Percentiles rank a stretch among this genome's conserved stretches.
phyloP scores from a whole-genome alignment of 768 basidiomycete species.

The Leccinum disarticulatum region DNA sequence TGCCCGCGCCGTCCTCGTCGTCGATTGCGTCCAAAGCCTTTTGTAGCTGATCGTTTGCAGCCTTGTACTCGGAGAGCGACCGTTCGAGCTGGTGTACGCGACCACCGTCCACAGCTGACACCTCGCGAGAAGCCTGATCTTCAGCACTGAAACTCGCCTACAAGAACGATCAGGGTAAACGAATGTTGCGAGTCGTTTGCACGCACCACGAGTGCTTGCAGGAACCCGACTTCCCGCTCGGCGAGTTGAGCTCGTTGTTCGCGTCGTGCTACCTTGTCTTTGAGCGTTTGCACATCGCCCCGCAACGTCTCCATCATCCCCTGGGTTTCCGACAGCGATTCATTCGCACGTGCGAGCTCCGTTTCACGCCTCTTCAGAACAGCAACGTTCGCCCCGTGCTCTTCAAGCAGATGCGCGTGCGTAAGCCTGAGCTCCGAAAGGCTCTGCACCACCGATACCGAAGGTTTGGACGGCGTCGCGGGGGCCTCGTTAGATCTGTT shows the following conservation, averaged over 20 bases:
- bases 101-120: slow-evolving; percentile 27
- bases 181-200: background rate
- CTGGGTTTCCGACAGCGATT: slow-evolving; percentile 38
- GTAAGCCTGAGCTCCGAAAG: slow-evolving; percentile 60
- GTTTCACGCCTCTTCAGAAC: slow-evolving; percentile 54
- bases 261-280: slow-evolving; percentile 38
- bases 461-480: slow-evolving; percentile 43
- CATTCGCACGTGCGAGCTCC: slow-evolving; percentile 44
- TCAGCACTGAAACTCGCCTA: slow-evolving; percentile 68
- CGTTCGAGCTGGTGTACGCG: slow-evolving; percentile 55
- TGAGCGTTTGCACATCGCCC: slow-evolving; percentile 37
- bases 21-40: slow-evolving; percentile 48
- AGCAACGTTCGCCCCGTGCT: slow-evolving; percentile 59
- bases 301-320: slow-evolving; percentile 35
- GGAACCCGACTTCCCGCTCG: slow-evolving; percentile 65
- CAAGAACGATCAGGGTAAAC: background rate
- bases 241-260: slow-evolving; percentile 42
- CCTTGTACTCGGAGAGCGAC: slow-evolving; percentile 56
- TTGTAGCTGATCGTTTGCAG: slow-evolving; percentile 44
- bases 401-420: slow-evolving; percentile 65
- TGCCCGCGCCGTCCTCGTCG: slow-evolving; percentile 32
- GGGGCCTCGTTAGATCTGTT: slow-evolving; percentile 32
- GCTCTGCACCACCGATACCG: slow-evolving; percentile 55
- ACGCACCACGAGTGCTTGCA: slow-evolving; percentile 66
- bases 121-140: slow-evolving; percentile 39